Base-by-base conservation (phyloP, 2,329 filamentous ascomycete species). In the Alternaria triticimaculans region DNA sequence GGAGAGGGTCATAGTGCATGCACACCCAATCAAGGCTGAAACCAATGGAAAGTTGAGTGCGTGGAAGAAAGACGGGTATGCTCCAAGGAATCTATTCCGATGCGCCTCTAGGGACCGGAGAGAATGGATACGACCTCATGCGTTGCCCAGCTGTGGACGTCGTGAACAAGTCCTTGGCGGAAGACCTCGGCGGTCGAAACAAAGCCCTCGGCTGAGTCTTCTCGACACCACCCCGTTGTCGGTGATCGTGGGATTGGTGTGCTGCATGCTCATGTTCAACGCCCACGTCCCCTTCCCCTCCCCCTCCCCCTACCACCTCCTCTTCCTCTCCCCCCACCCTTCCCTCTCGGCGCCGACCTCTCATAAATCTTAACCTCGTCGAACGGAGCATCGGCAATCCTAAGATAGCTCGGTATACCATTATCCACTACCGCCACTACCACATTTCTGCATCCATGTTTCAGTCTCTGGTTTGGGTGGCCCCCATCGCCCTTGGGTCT, bases 381-480 rank as follows among this genome's bases (percentile, higher is more conserved):
- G 80, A 97, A 97, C 1, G 90, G 90, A 11, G 89, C 89, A 82
- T 98, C 94, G 2, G 87, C 89, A 62, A 97, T 86, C 23, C 92
- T 85, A 73, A 97, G 84, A 77, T 95, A 98, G 78, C 95, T 98
- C 49, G 94, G 91, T 21, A 98, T 86, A 0, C 96, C 96, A 66
- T 93, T 88, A 77, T 98, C 96, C 33, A 97, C 94, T 3, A 98
- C 87, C 0, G 94, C 96, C 23, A 99, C 78, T 33, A 97, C 84
- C 30, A 96, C 92, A 79, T 93, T 96, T 68, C 93, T 87, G 78
- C 91, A 89, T 2, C 94, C 96, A 73, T 97, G 89, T 80, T 94
- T 95, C 67, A 98, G 82, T 63, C 92, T 89, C 73, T 90, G 87
- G 76, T 96, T 96, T 68, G 94, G 80, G 67, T 86, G 80, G 8